Evolutionary conservation across 306 rosid species (phyloP), one percentile per base, ranked within the genome.

Genomic region (Acacia crassicarpa): DNA sequence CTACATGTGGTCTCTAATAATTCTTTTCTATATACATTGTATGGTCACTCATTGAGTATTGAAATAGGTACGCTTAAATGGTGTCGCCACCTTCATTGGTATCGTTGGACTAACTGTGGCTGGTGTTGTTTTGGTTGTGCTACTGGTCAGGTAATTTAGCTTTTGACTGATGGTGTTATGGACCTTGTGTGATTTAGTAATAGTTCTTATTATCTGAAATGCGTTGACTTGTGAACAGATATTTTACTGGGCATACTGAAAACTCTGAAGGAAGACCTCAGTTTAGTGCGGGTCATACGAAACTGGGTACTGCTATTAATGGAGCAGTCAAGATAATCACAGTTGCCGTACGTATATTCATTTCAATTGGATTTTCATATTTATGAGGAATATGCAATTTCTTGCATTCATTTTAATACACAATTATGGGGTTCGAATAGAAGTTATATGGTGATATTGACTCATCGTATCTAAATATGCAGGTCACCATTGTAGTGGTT

Each of bases 401-500:
- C 51, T 48, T 51, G 80, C 40, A 53, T 81, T 20, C 8, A 46
- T 67, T 43, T 79, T 75, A 66, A 32, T 54, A 38, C 11, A 63
- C 46, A 59, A 67, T 53, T 74, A 23, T 19, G 17, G 23, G 68
- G n/a, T 45, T 80, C 74, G 23, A 35, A 35, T 75, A 51, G 61
- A 67, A 61, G 20, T 43, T 54, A 15, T 16, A 30, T 10, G 54
- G 73, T 72, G 77, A 66, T 72, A 72, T n/a, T 56, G 74, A 62
- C 48, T 58, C n/a, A 41, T 61, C 16, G 71, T 75, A 72, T 80
- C 51, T 22, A 67, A 72, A 69, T 80, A 66, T 86, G 70, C 72
- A 94, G 98, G 98, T 94, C 46, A 94, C 98, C 58, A 94, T 94
- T 78, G 97, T 94, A 14, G 98, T 92, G 79, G 97, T 94, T 90